Evolutionary conservation across 106 monocot genomes (phyloP), one percentile per base, ranked within the genome.

Genomic region (Narthecium ossifragum): DNA sequence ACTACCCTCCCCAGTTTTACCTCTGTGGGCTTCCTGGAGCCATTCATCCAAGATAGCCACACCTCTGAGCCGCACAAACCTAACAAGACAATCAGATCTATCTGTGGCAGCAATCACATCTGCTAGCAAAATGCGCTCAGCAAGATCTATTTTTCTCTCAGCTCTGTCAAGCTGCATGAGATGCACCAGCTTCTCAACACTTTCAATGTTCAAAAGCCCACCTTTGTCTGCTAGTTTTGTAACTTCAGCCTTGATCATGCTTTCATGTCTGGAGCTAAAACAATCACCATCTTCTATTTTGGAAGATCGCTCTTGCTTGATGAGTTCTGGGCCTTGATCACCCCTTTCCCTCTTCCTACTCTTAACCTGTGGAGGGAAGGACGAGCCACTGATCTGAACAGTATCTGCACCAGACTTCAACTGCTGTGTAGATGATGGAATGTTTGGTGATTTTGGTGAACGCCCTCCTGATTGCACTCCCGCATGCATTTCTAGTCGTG

Each of bases 101-200:
- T 91, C 87, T 4, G 96, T 98, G 8, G 86, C 83, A n/a, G 96
- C 70, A 74, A 98, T 98, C 37, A 98, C 78, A 74, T 84, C 87
- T 22, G 90, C 86, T 51, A 98, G 72, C 60, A 98, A 62, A 39
- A 91, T 62, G 38, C 84, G 60, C 31, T 71, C 76, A 74, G 83
- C 65, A 39, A 90, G 29, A 64, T 98, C 90, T 53, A 84, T 61
- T 66, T 91, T 98, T 32, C 69, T 85, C 47, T 84, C 91, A 46
- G 71, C 75, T 69, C 65, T 71, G 58, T 90, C 86, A 51, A 84
- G 31, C 54, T 84, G 86, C 81, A 98, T 91, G 25, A 98, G 76
- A 33, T 80, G 70, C 24, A 98, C 69, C 51, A 98, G 62, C 49
- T 81, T 91, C 56, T 90, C 90, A 69, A 87, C 86, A 5, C 71